Percentiles rank a stretch among this genome's conserved stretches.
phyloP scores from a whole-genome alignment of 257 asterid genomes.

The Solanum chilense region DNA sequence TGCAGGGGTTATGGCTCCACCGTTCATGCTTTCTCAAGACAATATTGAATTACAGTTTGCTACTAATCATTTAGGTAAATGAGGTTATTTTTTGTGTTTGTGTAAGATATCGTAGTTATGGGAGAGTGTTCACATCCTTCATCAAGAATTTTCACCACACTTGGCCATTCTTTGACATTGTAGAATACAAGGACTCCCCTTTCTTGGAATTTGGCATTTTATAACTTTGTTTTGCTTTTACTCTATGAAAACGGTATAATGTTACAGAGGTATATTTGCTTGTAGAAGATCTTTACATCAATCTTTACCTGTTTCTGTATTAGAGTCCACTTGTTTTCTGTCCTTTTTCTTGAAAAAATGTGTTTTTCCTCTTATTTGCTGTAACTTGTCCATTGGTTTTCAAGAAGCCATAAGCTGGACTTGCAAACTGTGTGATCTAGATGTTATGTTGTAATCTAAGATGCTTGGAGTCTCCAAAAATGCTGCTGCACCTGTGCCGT shows the following conservation, averaged over 20 bases:
- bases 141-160: neutral
- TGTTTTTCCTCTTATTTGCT: neutral
- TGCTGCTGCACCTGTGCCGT: neutral
- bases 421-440: neutral
- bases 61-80: slow-evolving; percentile 58
- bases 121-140: neutral
- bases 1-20: slow-evolving; percentile 71
- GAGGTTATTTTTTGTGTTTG: neutral
- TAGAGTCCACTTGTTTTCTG: neutral
- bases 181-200: neutral
- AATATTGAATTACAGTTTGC: slow-evolving; percentile 73
- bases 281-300: neutral
- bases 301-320: neutral
- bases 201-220: neutral
- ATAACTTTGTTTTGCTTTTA: neutral
- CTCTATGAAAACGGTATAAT: neutral
- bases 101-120: neutral
- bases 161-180: neutral
- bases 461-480: neutral
- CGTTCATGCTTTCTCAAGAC: slow-evolving; percentile 50
- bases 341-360: neutral
- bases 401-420: neutral
- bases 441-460: neutral
- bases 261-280: neutral
- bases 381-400: neutral